Base-by-base conservation (phyloP, 2,329 filamentous ascomycete genomes). In the Fusarium nisikadoi region DNA sequence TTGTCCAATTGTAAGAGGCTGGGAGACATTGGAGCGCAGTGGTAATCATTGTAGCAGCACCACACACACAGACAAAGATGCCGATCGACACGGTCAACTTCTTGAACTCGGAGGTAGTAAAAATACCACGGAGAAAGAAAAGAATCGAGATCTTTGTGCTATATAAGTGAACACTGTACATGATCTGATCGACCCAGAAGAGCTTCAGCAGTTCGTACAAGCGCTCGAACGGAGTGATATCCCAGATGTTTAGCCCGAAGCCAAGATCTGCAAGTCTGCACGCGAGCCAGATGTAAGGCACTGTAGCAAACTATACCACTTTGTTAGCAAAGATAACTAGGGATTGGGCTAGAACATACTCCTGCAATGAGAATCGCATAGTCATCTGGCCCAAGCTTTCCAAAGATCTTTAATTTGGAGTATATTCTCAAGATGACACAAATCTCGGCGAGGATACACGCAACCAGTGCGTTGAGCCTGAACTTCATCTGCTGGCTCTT, bases 151-250 rank as follows among this genome's bases (percentile, higher is more conserved):
- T 46, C 49, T 74, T 74, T 3, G 72, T 74, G 31, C 65, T 74
- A 60, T 74, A 74, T 20, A 74, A 58, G 8, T 74, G 71, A 20
- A 74, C 36, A 27, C 72, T 74, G 38, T 74, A 74, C 65, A 74
- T 56, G 23, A 74, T 74, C 45, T 74, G 71, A 31, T 74, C 72
- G 10, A 74, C 68, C 72, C 72, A 74, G 53, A 74, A 74, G 7
- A 72, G 36, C 35, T 53, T 72, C 3, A 74, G 47, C 13, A 74
- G 49, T 42, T 74, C 41, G 10, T 74, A 74, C 12, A 74, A 16
- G 14, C 60, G 31, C 12, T 67, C 71, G 13, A 66, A 72, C 2
- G 70, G 70, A 8, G 57, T 47, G 16, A 72, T 58, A 6, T 72
- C 65, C 70, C 70, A 72, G 7, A 72, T 72, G 23, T 72, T 67